Base-by-base conservation (phyloP, 345 rosid genomes). In the Lepidium aucheri region DNA sequence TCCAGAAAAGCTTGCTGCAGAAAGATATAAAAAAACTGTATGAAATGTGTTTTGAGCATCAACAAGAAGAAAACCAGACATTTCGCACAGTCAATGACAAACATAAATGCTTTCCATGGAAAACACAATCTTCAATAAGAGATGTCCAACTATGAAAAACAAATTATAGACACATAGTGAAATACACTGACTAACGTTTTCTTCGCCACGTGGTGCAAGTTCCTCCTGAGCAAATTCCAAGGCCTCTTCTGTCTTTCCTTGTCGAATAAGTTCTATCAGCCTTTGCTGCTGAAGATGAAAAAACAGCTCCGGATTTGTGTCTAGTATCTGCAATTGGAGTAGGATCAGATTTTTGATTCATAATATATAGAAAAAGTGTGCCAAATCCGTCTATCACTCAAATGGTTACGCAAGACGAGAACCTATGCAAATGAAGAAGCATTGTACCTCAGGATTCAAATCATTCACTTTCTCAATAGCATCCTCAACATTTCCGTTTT, bases 281-380 rank as follows among this genome's bases (percentile, higher is more conserved):
- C 91, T 87, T 69, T 95, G 99, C 69, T 95, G 99, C 76, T 95
- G 99, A 53, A 95, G 99, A 76, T 95, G 99, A 80, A 95, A 95
- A 81, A 87, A 95, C 35, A 95, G 84, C 78, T 87, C 97, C 0
- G 96, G 97, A 69, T 95, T 91, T 28, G 93, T 91, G 72, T 95
- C 96, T 76, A 88, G 54, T 61, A 94, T 86, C 99, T 85, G 86
- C 80, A 68, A 56, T 18, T 17, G 6, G 33, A 22, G 15, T 20
- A 40, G 40, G 6, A 24, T 57, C 16, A 65, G 40, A 22, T 17
- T 47, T 28, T 39, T 15, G 51, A 26, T 28, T 24, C 22, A 24
- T 33, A 3, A 4, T 34, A 52, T 8, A 33, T 15, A 30, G 9
- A 28, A 16, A 57, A 13, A 40, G 24, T 11, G 17, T 12, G 1